Evolutionary conservation across 208 protist genomes (phyloP).

Genomic region (Naegleria fowleri): DNA sequence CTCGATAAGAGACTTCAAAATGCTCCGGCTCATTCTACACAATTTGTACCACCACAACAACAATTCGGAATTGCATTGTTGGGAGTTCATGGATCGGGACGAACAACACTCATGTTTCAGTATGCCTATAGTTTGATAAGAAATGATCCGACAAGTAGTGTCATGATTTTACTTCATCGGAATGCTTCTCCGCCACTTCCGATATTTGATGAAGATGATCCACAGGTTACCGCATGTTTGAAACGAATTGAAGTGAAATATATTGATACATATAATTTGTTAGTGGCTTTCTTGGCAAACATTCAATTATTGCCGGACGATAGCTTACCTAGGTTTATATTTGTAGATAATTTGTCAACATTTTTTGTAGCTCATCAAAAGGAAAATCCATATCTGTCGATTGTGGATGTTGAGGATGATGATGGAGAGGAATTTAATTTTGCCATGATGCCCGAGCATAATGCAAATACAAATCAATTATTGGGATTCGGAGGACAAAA

Average conservation of each 20-base stretch:
- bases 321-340: background rate
- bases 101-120: background rate
- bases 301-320: background rate
- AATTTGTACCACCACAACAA: background rate
- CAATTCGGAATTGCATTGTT: background rate
- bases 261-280: constrained; percentile 3
- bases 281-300: background rate
- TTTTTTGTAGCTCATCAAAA: background rate
- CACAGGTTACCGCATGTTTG: background rate
- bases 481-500: background rate
- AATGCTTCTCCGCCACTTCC: background rate
- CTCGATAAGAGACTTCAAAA: background rate
- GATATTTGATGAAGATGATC: constrained; percentile 5
- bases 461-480: background rate
- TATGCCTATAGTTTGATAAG: background rate
- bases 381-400: background rate
- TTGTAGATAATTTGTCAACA: constrained; percentile 2
- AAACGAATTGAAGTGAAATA: background rate
- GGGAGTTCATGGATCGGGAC: background rate
- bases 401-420: background rate
- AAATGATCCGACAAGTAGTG: background rate
- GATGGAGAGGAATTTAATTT: background rate
- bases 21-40: background rate
- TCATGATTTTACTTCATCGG: background rate
- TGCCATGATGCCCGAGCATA: background rate